Conservation (phyloP, 78 protist species). For the Tieghemostelium lacteum region DNA sequence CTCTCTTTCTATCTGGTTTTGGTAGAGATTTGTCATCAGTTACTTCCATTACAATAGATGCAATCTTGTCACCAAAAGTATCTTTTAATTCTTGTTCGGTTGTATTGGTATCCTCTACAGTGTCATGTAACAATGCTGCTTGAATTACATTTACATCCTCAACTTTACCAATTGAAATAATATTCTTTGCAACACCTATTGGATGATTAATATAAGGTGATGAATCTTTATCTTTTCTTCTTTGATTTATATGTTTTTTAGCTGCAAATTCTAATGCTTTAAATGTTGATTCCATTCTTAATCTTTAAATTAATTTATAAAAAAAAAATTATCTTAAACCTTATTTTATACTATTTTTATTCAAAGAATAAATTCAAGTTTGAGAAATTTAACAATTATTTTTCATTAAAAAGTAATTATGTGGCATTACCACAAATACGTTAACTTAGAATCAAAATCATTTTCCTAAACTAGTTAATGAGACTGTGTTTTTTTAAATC, state of each 20-base stretch:
- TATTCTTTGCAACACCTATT: constrained; percentile 48
- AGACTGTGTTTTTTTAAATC: too few species aligned
- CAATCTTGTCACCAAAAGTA: constrained; percentile 39
- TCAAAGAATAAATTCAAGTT: too few species aligned
- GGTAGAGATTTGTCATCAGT: constrained; percentile 65
- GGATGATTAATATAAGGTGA: constrained; percentile 78
- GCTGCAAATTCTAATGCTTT: constrained; percentile 50
- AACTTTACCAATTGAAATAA: constrained; percentile 22
- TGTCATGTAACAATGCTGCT: constrained; percentile 77
- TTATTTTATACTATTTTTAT: too few species aligned
- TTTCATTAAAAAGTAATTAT: too few species aligned
- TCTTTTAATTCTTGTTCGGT: constrained; percentile 30
- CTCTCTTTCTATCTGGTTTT: constrained; percentile 40
- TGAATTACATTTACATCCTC: constrained; percentile 27
- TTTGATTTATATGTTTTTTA: constrained; percentile 68
- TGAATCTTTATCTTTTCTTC: constrained; percentile 50
- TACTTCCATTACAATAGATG: constrained; percentile 48
- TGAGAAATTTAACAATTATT: too few species aligned
- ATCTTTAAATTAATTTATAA: too few species aligned
- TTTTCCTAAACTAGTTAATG: too few species aligned
- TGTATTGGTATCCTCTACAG: constrained; percentile 60
- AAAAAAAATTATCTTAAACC: too few species aligned
- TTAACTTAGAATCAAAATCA: too few species aligned
- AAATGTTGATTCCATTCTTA: too few species aligned
- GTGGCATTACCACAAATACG: too few species aligned